These are phyloP conservation scores for Hirschioporus abietinus DNA, from an alignment of 768 basidiomycete species.

Conservation along the genomic window DNA sequence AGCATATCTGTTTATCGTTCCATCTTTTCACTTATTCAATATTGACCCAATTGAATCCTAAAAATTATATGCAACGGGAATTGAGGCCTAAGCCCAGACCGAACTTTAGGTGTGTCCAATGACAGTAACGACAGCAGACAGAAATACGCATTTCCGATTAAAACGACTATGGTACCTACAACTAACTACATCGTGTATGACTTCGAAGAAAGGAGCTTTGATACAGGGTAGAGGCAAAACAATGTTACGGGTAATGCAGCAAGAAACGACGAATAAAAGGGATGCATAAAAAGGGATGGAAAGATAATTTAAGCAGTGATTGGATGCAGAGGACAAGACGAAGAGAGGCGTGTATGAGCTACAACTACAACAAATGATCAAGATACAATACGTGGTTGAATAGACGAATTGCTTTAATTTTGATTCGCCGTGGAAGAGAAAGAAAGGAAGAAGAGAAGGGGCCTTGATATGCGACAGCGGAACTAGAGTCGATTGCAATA, in stretches of 20 bases:
- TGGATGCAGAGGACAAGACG: not conserved
- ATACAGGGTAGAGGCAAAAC: not conserved
- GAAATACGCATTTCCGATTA: not conserved
- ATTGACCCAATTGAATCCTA: too few relatives aligned
- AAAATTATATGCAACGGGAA: too few relatives aligned
- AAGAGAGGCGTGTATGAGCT: not conserved
- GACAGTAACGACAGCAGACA: too few relatives aligned
- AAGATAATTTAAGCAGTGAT: not conserved
- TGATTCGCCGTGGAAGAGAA: not conserved
- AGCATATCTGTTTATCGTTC: too few relatives aligned
- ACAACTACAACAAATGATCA: not conserved
- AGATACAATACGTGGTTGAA: not conserved
- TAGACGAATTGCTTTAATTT: not conserved
- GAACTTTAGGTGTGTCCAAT: too few relatives aligned
- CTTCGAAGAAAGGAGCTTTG: not conserved
- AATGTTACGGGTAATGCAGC: not conserved
- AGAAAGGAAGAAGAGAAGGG: not conserved
- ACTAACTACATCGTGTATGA: not conserved
- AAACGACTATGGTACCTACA: not conserved
- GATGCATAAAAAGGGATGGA: not conserved
- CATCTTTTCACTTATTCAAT: too few relatives aligned
- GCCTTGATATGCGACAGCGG: not conserved
- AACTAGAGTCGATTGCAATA: too few relatives aligned
- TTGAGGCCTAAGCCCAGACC: too few relatives aligned
- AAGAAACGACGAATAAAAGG: not conserved